Evolutionary conservation across 179 eudicot genomes (phyloP).

Genomic region (Carnegiea gigantea): DNA sequence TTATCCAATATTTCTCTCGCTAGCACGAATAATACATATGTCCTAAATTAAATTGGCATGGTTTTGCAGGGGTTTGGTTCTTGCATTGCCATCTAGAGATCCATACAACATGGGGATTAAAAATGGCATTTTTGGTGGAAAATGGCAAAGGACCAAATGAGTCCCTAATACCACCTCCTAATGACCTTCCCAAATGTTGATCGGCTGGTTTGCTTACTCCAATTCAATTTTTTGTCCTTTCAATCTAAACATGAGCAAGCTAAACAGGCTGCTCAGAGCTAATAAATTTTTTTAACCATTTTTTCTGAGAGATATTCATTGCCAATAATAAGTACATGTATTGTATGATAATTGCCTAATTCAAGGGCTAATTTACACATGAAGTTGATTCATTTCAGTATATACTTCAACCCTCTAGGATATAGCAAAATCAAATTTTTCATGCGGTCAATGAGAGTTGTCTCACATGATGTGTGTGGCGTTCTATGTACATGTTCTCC

Average conservation of each 20-base stretch:
- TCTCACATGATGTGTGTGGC: too few species aligned
- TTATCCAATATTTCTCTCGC: too few species aligned
- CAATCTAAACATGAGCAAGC: not conserved
- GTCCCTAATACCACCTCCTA: constrained; percentile 74
- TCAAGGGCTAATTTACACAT: not conserved
- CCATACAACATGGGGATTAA: constrained; percentile 94
- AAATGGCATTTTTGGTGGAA: constrained; percentile 85
- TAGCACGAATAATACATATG: too few species aligned
- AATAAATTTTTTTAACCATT: not conserved
- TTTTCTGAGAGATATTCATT: not conserved
- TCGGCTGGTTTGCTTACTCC: not conserved
- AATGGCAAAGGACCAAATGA: constrained; percentile 83
- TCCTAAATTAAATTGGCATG: too few species aligned
- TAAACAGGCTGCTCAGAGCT: not conserved
- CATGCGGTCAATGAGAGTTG: too few species aligned
- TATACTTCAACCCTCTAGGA: too few species aligned
- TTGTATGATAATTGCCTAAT: not conserved
- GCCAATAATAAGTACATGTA: not conserved
- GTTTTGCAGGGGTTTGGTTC: constrained; percentile 54
- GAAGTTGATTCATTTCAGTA: not conserved
- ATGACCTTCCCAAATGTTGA: constrained; percentile 75
- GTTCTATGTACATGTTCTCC: too few species aligned
- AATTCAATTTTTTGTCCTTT: not conserved
- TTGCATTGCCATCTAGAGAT: constrained; percentile 80
- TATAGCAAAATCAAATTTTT: too few species aligned